phyloP scores from a whole-genome alignment of 2,329 filamentous ascomycete genomes.

The Aspergillus thermomutatus region DNA sequence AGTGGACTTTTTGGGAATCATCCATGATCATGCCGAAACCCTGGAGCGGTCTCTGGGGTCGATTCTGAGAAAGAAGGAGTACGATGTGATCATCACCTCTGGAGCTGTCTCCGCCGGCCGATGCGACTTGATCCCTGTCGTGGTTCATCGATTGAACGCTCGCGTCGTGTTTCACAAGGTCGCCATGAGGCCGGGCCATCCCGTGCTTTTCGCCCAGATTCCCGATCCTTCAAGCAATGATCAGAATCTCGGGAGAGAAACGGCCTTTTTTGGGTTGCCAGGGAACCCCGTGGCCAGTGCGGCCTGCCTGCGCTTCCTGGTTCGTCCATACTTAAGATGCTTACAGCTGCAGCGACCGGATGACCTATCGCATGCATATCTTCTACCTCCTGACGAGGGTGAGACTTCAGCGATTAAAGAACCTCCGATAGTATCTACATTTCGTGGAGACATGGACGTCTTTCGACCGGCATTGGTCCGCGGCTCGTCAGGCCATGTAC shows the following conservation, averaged over 20 bases:
- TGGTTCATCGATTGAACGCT: conserved; percentile 18
- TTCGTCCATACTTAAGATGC: conserved; percentile 21
- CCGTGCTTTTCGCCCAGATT: conserved; percentile 25
- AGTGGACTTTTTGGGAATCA: conserved; percentile 19
- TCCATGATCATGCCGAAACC: conserved; percentile 13
- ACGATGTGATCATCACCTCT: conserved; percentile 26
- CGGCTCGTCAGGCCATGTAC: neutral
- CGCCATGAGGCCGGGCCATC: conserved; percentile 28
- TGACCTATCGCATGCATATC: neutral
- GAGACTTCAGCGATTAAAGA: neutral
- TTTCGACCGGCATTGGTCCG: conserved; percentile 7
- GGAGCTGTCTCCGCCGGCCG: conserved; percentile 28
- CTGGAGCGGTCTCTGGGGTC: conserved; percentile 1
- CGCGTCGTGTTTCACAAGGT: conserved; percentile 25
- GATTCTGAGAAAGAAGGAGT: conserved; percentile 6
- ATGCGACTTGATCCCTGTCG: conserved; percentile 23
- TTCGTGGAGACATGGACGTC: conserved; percentile 5
- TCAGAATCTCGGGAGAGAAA: neutral
- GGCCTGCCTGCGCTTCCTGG: conserved; percentile 27
- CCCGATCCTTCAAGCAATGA: neutral
- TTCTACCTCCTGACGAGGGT: neutral
- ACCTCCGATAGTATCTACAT: neutral
- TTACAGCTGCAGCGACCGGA: conserved; percentile 12
- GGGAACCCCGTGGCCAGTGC: conserved; percentile 27
- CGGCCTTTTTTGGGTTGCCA: conserved; percentile 27